Base-by-base conservation (phyloP, 306 rosid species). In the Dryas alaskensis region DNA sequence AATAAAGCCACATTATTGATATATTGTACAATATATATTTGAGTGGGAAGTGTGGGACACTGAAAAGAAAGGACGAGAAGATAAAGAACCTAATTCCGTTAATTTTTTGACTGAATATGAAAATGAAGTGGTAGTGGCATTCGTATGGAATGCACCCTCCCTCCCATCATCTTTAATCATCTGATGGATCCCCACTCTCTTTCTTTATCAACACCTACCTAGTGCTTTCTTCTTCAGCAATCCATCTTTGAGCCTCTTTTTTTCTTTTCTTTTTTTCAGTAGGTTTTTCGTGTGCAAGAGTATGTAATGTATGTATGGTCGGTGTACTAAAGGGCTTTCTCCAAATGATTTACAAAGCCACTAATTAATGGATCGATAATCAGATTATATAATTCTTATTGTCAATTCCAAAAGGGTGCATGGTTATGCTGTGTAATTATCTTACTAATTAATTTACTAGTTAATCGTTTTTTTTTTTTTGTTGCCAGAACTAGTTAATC, bases 141-240 rank as follows among this genome's bases (percentile, higher is more conserved):
- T 88, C 90, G 76, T 72, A 85, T 88, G 93, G 90, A 81, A 86
- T 81, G 79, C 88, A 88, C 91, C 85, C 93, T 89, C 92, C 86
- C 65, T 67, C 52, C 86, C 80, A 81, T 77, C 87, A 77, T 84
- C 61, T 78, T 76, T 77, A 55, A 75, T 78, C 72, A 87, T 82
- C 92, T 67, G 14, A 45, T 61, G 48, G 9, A 60, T 47, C 69
- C 73, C 88, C 85, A 79, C 81, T 82, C 64, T 82, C 64, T 67
- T 73, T 31, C 72, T 53, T 75, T 68, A 66, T 40, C 67, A 47
- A 39, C 55, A 43, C 22, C 19, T 17, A 1, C n/a, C 78, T 50
- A 54, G 86, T 91, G 97, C 85, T 68, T 76, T 92, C 97, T 85
- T 86, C 85, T 86, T 84, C 93, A 87, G 78, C 90, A 84, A 80